Base-by-base conservation (phyloP, 2,329 filamentous ascomycete species). In the Knoxdaviesia capensis region DNA sequence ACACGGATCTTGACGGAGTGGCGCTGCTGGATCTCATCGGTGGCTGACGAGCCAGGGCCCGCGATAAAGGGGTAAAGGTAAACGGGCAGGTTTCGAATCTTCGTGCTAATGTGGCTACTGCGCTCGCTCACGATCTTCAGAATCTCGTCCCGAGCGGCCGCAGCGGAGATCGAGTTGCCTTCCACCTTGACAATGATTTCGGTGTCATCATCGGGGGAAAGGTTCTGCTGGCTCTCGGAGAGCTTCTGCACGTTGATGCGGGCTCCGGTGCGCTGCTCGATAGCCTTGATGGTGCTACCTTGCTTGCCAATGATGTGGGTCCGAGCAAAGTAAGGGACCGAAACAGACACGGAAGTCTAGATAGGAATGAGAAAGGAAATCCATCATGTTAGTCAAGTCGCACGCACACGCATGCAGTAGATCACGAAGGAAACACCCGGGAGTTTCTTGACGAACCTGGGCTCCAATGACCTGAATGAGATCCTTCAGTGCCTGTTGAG, bases 31-130 rank as follows among this genome's bases (percentile, higher is more conserved):
- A 94, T 66, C 34, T 71, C 69, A 48, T 73, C 68, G 43, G 84
- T 62, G 41, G 74, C 64, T 39, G 71, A 65, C 55, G 86, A 83
- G 56, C 80, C 72, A 7, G 79, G 74, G 40, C 86, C 86, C 29
- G 85, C 80, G 57, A 98, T 79, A 65, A 98, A 98, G 41, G 88
- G 88, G 61, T 90, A 98, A 59, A 90, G 92, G 56, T 94, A 86
- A 30, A 85, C 74, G 6, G 90, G 87, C 45, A 98, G 80, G 40
- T 78, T 77, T 58, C 79, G 84, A 49, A 98, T 61, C 51, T 82
- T 84, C 44, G 85, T 70, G 61, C 74, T 90, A 54, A 87, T 73
- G 50, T 80, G 88, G 43, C 84, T 80, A 42, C 82, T 77, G 47
- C 85, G 78, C 59, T 94, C 86, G 51, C 80, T 80, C 43, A 84